Evolutionary conservation across 2,329 filamentous ascomycete species (phyloP).

Genomic region (Colletotrichum truncatum): DNA sequence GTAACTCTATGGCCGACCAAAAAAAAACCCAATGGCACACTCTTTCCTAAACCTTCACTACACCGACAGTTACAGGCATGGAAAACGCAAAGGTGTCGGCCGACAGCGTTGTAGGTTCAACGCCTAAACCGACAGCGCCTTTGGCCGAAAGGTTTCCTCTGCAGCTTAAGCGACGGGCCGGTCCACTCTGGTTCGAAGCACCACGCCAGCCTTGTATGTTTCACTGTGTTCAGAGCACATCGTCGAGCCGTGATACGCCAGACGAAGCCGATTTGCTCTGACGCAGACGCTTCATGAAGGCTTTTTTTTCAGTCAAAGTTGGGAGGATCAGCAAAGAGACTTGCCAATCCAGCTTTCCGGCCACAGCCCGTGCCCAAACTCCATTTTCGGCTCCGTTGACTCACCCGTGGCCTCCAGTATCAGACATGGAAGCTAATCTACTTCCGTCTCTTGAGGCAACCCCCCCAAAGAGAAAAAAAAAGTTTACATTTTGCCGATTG

Average conservation of each 20-base stretch:
- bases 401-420: background rate
- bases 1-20: background rate
- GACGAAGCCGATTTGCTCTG: background rate
- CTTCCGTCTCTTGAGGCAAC: background rate
- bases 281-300: background rate
- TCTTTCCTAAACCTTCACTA: background rate
- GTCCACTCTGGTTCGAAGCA: background rate
- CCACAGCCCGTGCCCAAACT: background rate
- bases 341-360: background rate
- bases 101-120: background rate
- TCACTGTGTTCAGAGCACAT: background rate
- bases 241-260: background rate
- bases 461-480: too few relatives aligned
- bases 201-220: constrained; percentile 4
- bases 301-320: background rate
- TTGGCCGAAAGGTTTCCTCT: background rate
- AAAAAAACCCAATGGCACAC: background rate
- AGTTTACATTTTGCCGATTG: background rate
- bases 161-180: background rate
- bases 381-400: background rate
- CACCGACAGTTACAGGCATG: background rate
- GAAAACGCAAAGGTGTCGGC: background rate
- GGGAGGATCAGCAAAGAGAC: background rate
- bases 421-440: background rate
- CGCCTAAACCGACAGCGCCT: background rate